phyloP scores from a whole-genome alignment of 306 rosid genomes.

The Casuarina equisetifolia region DNA sequence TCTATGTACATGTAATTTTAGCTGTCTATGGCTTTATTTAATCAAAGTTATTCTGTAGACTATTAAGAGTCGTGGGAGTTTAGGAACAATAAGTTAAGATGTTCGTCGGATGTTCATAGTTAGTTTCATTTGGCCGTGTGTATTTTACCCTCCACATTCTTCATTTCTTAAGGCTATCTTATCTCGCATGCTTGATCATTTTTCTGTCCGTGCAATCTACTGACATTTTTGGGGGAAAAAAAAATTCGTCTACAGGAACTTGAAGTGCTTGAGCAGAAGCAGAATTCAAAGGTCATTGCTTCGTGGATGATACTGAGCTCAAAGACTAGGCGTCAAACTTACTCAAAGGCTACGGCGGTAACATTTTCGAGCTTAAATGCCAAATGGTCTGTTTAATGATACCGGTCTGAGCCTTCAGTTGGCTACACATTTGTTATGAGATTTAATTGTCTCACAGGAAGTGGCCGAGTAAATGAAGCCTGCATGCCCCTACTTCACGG shows the following conservation, averaged over 20 bases:
- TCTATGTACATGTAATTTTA: background rate
- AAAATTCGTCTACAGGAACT: slow-evolving; percentile 33
- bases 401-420: background rate
- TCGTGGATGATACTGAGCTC: background rate
- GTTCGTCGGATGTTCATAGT: background rate
- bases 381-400: background rate
- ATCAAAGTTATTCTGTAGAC: background rate
- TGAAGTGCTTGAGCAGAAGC: slow-evolving; percentile 23
- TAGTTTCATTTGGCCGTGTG: background rate
- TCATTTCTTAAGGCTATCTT: background rate
- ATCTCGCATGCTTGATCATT: background rate
- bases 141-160: background rate
- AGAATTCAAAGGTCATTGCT: background rate
- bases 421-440: background rate
- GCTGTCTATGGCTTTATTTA: background rate
- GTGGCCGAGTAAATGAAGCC: background rate
- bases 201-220: background rate
- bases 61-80: background rate
- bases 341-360: background rate
- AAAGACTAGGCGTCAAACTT: background rate
- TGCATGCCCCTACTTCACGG: background rate
- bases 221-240: background rate
- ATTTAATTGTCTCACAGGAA: slow-evolving; percentile 7
- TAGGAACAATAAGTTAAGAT: no score
- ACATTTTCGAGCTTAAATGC: background rate